Conservation (phyloP, 345 rosid species). For the Populus ilicifolia region DNA sequence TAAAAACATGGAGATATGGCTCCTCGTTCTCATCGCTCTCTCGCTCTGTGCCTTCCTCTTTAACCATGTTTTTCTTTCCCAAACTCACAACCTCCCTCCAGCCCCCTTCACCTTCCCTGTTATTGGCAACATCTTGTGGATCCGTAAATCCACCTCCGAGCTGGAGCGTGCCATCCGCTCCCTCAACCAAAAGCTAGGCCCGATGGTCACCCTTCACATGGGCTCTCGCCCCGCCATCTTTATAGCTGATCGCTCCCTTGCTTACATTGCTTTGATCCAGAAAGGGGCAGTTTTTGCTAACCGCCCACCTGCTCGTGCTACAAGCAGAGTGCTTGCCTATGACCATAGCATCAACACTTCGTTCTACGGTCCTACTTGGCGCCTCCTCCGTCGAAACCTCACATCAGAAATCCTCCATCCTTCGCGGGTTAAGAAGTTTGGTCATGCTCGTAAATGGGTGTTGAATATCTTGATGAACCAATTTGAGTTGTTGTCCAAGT, state of each 20-base stretch:
- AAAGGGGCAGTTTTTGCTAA: conserved; percentile 10
- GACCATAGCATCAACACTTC: background rate
- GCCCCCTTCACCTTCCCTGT: conserved; percentile 9
- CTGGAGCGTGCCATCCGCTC: background rate
- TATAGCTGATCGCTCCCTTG: conserved; percentile 20
- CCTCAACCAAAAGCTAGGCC: conserved; percentile 9
- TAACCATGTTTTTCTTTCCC: background rate
- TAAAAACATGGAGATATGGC: background rate
- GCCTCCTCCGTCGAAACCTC: conserved; percentile 26
- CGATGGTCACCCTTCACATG: conserved; percentile 9
- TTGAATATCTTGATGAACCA: background rate
- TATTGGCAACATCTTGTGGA: conserved; percentile 8
- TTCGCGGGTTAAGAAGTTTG: conserved; percentile 9
- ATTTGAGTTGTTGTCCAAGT: background rate
- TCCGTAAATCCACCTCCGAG: background rate
- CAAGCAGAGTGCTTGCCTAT: background rate
- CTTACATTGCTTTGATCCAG: conserved; percentile 20
- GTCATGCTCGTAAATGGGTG: conserved; percentile 16
- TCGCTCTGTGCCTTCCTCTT: background rate
- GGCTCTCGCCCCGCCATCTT: conserved; percentile 10
- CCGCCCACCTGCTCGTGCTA: background rate
- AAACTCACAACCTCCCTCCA: conserved; percentile 8
- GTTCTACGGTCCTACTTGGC: conserved; percentile 21
- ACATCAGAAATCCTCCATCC: conserved; percentile 24
- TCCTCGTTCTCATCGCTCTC: background rate